Percentiles rank a stretch among this genome's conserved stretches.
These are phyloP conservation scores for Alternaria sp. DNA, from an alignment of 2,329 filamentous ascomycete species.

Conservation along the genomic window DNA sequence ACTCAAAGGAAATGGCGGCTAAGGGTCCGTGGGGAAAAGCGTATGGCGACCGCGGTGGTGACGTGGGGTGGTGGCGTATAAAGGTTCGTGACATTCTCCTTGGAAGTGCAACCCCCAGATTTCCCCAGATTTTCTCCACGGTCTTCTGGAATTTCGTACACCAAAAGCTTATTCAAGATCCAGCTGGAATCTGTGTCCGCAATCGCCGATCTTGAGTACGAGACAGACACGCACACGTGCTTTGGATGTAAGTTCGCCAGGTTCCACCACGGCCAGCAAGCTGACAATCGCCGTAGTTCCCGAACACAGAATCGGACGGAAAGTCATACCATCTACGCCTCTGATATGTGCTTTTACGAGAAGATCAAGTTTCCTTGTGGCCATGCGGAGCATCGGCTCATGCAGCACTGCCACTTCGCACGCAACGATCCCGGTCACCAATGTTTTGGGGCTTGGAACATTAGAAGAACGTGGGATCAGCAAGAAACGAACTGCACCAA, in stretches of 20 bases:
- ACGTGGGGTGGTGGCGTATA: constrained; percentile 12
- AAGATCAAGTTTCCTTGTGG: constrained; percentile 70
- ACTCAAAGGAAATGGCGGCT: not conserved
- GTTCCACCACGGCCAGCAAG: not conserved
- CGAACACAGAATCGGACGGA: not conserved
- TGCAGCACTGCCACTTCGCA: constrained; percentile 76
- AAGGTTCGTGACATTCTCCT: constrained; percentile 3
- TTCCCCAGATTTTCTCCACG: constrained; percentile 11
- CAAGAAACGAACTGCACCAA: constrained; percentile 28
- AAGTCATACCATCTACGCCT: not conserved
- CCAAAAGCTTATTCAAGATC: not conserved
- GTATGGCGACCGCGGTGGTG: not conserved
- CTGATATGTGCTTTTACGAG: constrained; percentile 73
- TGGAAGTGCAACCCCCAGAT: constrained; percentile 5
- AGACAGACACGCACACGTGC: not conserved
- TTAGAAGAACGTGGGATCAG: constrained; percentile 64
- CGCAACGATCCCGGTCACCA: constrained; percentile 74
- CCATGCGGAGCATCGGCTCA: constrained; percentile 65
- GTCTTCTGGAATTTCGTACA: not conserved
- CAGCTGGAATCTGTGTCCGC: not conserved
- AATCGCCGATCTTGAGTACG: not conserved
- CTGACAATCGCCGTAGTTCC: constrained; percentile 1
- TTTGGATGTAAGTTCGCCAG: not conserved
- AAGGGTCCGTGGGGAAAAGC: not conserved
- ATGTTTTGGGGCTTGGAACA: constrained; percentile 71